Evolutionary conservation across 108 stramenopile species (phyloP), one percentile per base, ranked within the genome.

Genomic region (Pseudonitzschia multiseries): DNA sequence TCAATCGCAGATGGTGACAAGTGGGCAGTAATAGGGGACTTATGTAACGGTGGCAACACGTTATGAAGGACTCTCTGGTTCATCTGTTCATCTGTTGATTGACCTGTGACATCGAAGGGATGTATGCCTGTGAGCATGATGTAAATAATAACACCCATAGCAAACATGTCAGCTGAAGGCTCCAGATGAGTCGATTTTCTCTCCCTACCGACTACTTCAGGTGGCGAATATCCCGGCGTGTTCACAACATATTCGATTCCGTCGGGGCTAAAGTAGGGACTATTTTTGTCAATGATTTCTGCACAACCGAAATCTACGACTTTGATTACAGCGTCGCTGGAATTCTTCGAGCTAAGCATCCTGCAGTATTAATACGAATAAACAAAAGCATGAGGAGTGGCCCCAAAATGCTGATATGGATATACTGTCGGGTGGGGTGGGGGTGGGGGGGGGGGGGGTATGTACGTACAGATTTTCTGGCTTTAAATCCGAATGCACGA

Each of bases 251-350:
- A 46, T 6, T n/a, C 32, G 17, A 36, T 29, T 62, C 32, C 61
- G 22, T 27, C 41, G 1, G 40, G 54, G 22, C 71, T 41, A 29
- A 69, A 61, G 48, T 79, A 84, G 84, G 69, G 78, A 69, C 42
- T 83, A 78, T 68, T 72, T 21, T 57, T 27, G 36, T 77, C 71
- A 24, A 60, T 71, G 15, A 78, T 62, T 44, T 87, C 78, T 0
- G 94, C 90, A 71, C 89, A 90, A 17, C 95, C 95, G 86, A 96
- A 96, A 73, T 96, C 95, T 21, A 96, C 90, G 33, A 96, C 22
- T 74, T 92, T 86, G 26, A 92, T 75, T 0, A 74, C 80, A 20
- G 84, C 85, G 52, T 90, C 82, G 43, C 73, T 76, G 2, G 73
- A 53, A 43, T 81, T 88, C 68, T 82, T 73, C 10, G 77, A 68